Base-by-base conservation (phyloP, 2,329 filamentous ascomycete genomes). In the Botrytis elliptica region DNA sequence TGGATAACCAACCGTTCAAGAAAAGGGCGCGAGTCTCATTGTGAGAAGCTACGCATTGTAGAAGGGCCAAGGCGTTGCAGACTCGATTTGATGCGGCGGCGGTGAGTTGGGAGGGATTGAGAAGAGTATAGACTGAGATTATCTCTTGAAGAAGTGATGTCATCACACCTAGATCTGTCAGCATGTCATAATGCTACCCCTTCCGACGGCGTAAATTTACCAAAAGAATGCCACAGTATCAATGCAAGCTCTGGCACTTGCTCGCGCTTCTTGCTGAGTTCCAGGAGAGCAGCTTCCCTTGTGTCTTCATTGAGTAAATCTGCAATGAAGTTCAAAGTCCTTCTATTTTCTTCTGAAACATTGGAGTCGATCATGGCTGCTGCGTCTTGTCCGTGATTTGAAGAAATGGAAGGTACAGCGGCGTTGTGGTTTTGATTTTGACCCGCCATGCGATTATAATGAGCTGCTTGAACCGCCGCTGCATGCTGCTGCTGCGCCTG, bases 181-280 rank as follows among this genome's bases (percentile, higher is more conserved):
- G 76, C 68, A 75, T 71, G 70, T 55, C 44, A 62, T 68, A 3
- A 33, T 12, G n/a, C 33, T 72, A 49, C 16, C 16, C 42, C 22
- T n/a, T 69, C 55, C n/a, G 57, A 42, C 18, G 70, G 25, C 42
- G 55, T 33, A 69, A 69, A 83, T 90, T 77, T 89, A 97, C 95
- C 96, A 81, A 98, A 98, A 5, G 95, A 98, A 83, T 99, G 96
- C 96, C 96, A 99, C 75, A 99, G 86, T 75, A 99, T 97, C 79
- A 99, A 86, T 65, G 96, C 96, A 74, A 99, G 86, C 85, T 99
- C 96, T 0, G 96, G 95, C 25, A 99, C 96, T 84, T 98, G 96
- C 84, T 99, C 96, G 73, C 96, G 88, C 88, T 99, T 99, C 87
- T 99, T 99, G 85, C 95, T 98, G 70, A 99, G 88, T 83, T 99